Evolutionary conservation across 805 yeast species (phyloP).

Genomic region (Schwanniomyces polymorphus): DNA sequence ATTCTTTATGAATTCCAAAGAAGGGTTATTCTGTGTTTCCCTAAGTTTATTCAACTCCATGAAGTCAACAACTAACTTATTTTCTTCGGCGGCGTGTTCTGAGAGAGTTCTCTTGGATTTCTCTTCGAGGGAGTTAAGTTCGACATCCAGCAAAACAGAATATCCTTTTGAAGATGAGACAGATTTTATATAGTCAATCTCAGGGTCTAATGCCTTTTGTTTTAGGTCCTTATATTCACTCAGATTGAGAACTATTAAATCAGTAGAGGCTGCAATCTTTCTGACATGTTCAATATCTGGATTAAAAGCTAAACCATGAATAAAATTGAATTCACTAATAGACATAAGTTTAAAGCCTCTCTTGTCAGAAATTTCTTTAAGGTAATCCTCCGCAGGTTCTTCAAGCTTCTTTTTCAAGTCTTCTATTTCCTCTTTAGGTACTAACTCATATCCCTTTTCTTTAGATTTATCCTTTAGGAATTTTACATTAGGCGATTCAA

Average conservation of each 20-base stretch:
- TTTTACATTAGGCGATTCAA: conserved; percentile 14
- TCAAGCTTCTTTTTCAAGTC: conserved; percentile 6
- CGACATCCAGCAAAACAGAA: conserved; percentile 2
- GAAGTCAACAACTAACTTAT: conserved; percentile 2
- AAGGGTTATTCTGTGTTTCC: conserved; percentile 1
- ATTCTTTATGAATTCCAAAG: conserved; percentile 4
- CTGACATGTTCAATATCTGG: conserved; percentile 10
- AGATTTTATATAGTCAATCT: conserved; percentile 8
- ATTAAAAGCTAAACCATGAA: conserved; percentile 9
- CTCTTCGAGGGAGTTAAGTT: conserved; percentile 3
- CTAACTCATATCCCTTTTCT: conserved; percentile 9
- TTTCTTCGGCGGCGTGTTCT: conserved; percentile 3
- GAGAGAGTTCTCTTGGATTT: conserved; percentile 5
- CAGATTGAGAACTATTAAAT: conserved; percentile 6
- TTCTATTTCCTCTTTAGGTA: conserved; percentile 12
- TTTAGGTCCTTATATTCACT: conserved; percentile 5
- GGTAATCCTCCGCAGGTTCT: conserved; percentile 17
- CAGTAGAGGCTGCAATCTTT: conserved; percentile 6
- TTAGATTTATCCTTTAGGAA: conserved; percentile 23
- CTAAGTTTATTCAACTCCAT: conserved; percentile 5
- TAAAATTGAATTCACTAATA: conserved; percentile 18
- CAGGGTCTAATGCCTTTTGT: conserved; percentile 8
- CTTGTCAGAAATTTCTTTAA: conserved; percentile 9
- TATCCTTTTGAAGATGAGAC: conserved; percentile 7
- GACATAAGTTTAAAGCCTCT: not conserved